Percentiles rank a stretch among this genome's conserved stretches.
phyloP scores from a whole-genome alignment of 768 basidiomycete species.

The Boletus edulis region DNA sequence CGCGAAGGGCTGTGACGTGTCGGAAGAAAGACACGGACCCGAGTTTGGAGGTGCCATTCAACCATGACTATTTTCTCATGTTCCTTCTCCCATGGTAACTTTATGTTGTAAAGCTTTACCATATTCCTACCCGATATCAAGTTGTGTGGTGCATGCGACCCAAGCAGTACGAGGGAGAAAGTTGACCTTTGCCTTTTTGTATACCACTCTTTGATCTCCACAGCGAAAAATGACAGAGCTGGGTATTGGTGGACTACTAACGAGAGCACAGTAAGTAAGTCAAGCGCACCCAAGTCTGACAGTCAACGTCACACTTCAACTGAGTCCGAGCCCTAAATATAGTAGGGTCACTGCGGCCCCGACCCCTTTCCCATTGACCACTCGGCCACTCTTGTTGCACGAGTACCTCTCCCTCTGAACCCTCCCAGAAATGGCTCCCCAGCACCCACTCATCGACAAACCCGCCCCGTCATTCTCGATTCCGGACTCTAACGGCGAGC shows the following conservation, averaged over 20 bases:
- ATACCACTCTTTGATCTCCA: too few relatives aligned
- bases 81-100: slow-evolving; percentile 3
- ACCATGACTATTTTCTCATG: slow-evolving; percentile 1
- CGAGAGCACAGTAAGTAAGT: too few relatives aligned
- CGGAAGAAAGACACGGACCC: not conserved
- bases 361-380: not conserved
- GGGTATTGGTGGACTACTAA: too few relatives aligned
- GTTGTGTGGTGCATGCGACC: too few relatives aligned
- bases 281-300: too few relatives aligned
- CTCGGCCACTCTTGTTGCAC: not conserved
- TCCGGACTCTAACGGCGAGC: slow-evolving; percentile 58
- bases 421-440: slow-evolving; percentile 37
- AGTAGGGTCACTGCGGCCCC: not conserved
- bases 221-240: too few relatives aligned
- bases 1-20: not conserved
- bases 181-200: too few relatives aligned
- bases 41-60: not conserved
- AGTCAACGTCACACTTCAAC: too few relatives aligned
- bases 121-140: too few relatives aligned
- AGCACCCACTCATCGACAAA: slow-evolving; percentile 55
- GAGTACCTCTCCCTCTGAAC: not conserved
- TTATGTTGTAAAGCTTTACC: too few relatives aligned
- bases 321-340: slow-evolving; percentile 5
- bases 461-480: slow-evolving; percentile 66
- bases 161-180: too few relatives aligned